These are phyloP conservation scores for Syzygium aromaticum DNA, from an alignment of 345 rosid species.

Conservation along the genomic window DNA sequence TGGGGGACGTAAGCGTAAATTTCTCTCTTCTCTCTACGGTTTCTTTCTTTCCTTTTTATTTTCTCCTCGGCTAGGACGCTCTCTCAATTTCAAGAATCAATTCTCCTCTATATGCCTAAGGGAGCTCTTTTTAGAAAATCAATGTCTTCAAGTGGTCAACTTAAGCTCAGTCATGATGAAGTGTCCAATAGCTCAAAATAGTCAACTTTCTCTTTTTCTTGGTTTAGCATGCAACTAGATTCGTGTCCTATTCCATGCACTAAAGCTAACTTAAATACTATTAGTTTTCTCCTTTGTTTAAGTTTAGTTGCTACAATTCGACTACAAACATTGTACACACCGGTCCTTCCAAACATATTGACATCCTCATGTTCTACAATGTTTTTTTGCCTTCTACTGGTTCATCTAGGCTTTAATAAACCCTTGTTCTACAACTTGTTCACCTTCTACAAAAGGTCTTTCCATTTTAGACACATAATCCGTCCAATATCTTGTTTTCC, in stretches of 20 bases:
- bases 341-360: neutral
- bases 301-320: neutral
- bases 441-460: neutral
- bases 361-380: neutral
- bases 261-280: neutral
- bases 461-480: neutral
- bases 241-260: neutral
- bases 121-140: too few species aligned
- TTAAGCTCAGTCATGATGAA: neutral
- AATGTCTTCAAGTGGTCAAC: too few species aligned
- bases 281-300: neutral
- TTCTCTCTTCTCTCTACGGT: too few species aligned
- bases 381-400: neutral
- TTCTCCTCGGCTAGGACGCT: too few species aligned
- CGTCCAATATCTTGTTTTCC: neutral
- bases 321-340: neutral
- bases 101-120: too few species aligned
- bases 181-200: neutral
- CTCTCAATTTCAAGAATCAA: too few species aligned
- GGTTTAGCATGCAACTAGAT: neutral
- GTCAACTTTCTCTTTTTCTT: neutral
- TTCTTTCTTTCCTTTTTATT: too few species aligned
- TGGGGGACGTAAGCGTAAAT: too few species aligned
- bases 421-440: neutral
- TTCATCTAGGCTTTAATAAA: neutral